phyloP scores from a whole-genome alignment of 1,284 basidiomycete genomes.

The Sparassis latifolia region DNA sequence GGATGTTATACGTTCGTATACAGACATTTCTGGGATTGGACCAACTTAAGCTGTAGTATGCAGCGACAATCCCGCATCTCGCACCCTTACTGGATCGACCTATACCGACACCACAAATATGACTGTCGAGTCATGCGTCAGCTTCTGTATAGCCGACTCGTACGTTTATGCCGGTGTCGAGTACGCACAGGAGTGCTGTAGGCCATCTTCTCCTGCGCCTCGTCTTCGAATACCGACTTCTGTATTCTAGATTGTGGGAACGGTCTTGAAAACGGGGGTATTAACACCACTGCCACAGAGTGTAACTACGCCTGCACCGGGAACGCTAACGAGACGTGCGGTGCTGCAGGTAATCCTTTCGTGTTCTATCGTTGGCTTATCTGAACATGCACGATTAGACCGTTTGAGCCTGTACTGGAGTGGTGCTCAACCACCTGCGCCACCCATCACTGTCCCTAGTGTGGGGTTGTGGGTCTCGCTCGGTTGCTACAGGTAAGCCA shows the following conservation, averaged over 20 bases:
- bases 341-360: constrained; percentile 31
- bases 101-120: constrained; percentile 44
- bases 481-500: constrained; percentile 55
- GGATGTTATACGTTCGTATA: constrained; percentile 59
- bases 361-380: constrained; percentile 3
- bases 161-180: constrained; percentile 63
- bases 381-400: constrained; percentile 16
- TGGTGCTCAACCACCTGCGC: constrained; percentile 45
- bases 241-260: constrained; percentile 54
- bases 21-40: not conserved
- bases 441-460: constrained; percentile 41
- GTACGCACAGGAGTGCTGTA: constrained; percentile 54
- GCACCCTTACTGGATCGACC: constrained; percentile 43
- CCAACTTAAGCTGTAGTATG: not conserved
- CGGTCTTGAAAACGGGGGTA: constrained; percentile 38
- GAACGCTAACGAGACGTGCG: constrained; percentile 51
- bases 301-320: constrained; percentile 63
- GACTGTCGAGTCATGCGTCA: constrained; percentile 60
- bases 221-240: not conserved
- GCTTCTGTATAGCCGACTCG: constrained; percentile 43
- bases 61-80: constrained; percentile 47
- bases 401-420: constrained; percentile 62
- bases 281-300: constrained; percentile 39
- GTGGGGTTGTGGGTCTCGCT: constrained; percentile 58
- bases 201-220: constrained; percentile 17